Percentiles rank a stretch among this genome's conserved stretches.
phyloP scores from a whole-genome alignment of 73 alveolate species.

The Tetrahymena borealis region DNA sequence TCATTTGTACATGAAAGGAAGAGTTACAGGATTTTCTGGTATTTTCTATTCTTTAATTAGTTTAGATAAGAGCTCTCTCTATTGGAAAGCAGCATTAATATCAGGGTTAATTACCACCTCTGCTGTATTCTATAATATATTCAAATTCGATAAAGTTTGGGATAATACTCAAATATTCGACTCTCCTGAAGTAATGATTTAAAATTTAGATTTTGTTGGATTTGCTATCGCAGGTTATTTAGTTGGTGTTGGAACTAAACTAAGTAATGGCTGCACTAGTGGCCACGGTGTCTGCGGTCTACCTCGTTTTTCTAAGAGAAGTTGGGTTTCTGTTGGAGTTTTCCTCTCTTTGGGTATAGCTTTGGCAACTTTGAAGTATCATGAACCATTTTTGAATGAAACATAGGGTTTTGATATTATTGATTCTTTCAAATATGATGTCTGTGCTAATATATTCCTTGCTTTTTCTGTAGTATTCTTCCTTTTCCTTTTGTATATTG shows the following conservation, averaged over 20 bases:
- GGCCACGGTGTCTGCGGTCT: slow-evolving; percentile 99
- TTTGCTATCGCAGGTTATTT: slow-evolving; percentile 84
- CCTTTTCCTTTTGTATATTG: neutral
- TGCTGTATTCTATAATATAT: neutral
- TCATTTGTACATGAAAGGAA: slow-evolving; percentile 66
- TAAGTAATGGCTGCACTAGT: slow-evolving; percentile 98
- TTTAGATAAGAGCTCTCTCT: slow-evolving; percentile 32
- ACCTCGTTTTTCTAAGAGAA: slow-evolving; percentile 84
- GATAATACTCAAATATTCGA: slow-evolving; percentile 6
- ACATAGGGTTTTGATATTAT: neutral
- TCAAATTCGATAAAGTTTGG: slow-evolving; percentile 1
- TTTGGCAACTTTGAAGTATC: slow-evolving; percentile 66
- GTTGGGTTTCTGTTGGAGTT: slow-evolving; percentile 77
- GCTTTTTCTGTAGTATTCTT: neutral
- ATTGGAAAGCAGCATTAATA: slow-evolving; percentile 57
- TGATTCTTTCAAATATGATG: neutral
- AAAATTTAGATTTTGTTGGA: slow-evolving; percentile 51
- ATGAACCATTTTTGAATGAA: slow-evolving; percentile 24
- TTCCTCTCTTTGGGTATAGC: slow-evolving; percentile 85
- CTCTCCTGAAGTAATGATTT: slow-evolving; percentile 26
- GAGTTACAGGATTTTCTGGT: slow-evolving; percentile 86
- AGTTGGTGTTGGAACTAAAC: slow-evolving; percentile 90
- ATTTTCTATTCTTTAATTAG: slow-evolving; percentile 47
- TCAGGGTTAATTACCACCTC: slow-evolving; percentile 61
- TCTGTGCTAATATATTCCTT: neutral